Conservation (phyloP, 257 asterid genomes). For the Datura wrightii region DNA sequence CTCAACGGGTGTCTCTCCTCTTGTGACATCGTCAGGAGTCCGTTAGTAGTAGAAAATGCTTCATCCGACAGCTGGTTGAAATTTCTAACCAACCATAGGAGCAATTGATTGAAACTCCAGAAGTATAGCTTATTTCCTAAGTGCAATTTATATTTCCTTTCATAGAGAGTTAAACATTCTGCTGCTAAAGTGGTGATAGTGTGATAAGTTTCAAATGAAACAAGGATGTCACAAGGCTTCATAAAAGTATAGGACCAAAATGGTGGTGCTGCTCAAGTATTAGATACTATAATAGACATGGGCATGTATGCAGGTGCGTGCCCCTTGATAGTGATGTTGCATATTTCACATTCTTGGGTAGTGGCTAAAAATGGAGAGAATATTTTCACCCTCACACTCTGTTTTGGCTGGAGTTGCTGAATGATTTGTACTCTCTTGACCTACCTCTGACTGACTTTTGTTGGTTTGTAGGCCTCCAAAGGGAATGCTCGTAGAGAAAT, state of each 20-base stretch:
- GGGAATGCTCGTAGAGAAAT: not conserved
- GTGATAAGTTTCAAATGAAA: not conserved
- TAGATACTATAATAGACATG: not conserved
- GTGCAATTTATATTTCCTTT: not conserved
- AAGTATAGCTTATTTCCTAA: not conserved
- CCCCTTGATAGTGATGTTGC: not conserved
- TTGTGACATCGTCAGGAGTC: not conserved
- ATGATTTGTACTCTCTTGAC: constrained; percentile 8
- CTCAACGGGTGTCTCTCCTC: not conserved
- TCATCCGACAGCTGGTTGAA: not conserved
- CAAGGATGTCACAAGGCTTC: not conserved
- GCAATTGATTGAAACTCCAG: constrained; percentile 17
- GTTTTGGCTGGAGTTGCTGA: not conserved
- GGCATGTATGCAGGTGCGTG: not conserved
- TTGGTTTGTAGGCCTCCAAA: not conserved
- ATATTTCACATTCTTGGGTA: not conserved
- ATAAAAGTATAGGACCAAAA: not conserved
- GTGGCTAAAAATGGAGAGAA: not conserved
- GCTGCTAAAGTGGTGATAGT: constrained; percentile 19
- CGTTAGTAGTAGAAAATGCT: constrained; percentile 5
- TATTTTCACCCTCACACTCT: not conserved
- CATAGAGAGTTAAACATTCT: not conserved
- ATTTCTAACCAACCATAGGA: constrained; percentile 23
- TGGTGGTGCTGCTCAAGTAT: constrained; percentile 11
- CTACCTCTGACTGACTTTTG: constrained; percentile 1